These are phyloP conservation scores for Sedum album DNA, from an alignment of 164 flowering plant genomes.

Conservation along the genomic window DNA sequence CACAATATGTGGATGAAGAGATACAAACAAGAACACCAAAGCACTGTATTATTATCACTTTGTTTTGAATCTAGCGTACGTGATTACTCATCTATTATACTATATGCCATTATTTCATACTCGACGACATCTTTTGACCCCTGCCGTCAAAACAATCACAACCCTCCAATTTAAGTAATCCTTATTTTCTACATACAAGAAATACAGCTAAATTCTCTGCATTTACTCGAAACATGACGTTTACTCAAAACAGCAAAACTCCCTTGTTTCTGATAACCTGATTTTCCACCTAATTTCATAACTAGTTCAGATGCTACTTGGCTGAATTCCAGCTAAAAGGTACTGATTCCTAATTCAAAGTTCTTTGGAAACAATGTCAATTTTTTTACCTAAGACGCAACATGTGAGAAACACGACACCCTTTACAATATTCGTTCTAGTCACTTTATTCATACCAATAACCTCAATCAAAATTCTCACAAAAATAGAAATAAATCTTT, in stretches of 20 bases:
- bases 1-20: not conserved
- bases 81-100: not conserved
- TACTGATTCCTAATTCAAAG: not conserved
- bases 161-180: not conserved
- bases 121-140: not conserved
- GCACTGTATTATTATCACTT: not conserved
- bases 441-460: not conserved
- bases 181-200: not conserved
- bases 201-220: not conserved
- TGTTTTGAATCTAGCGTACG: not conserved
- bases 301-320: not conserved
- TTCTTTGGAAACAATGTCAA: not conserved
- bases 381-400: not conserved
- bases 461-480: too few species aligned
- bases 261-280: not conserved
- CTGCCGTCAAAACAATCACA: not conserved
- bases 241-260: not conserved
- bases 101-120: not conserved
- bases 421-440: not conserved
- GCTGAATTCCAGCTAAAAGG: not conserved
- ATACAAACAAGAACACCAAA: not conserved
- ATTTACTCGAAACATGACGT: slow-evolving; percentile 3
- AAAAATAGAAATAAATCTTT: too few species aligned
- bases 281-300: not conserved
- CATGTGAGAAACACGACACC: not conserved